Evolutionary conservation across 805 yeast genomes (phyloP), one percentile per base, ranked within the genome.

Genomic region (Grigorovia yakushimaensis): DNA sequence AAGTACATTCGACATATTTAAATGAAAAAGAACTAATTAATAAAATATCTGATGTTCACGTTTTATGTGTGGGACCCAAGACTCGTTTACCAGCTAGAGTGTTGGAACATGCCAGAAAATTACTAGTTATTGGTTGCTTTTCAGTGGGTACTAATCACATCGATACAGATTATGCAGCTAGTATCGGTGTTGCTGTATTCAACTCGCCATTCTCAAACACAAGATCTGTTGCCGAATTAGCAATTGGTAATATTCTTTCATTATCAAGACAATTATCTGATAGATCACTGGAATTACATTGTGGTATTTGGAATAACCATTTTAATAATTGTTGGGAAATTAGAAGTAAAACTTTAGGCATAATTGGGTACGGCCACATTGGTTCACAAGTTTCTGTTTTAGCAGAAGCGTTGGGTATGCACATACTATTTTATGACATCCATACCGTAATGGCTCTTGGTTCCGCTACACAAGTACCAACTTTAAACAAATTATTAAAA

Each of bases 131-230:
- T 68, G 98, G 98, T 47, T 91, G 98, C 73, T 93, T 93, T 83
- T 93, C 98, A 76, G 93, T 91, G 57, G 98, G 98, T 60, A 93
- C 98, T 52, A 93, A 91, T 74, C 98, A 91, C 72, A 98, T 91
- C 47, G 93, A 91, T 66, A 75, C 88, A 52, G 87, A 85, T 56
- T 84, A 66, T 58, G 98, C 98, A 47, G 96, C 97, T 54, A 79
- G 81, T 60, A 76, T 77, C 43, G 98, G 98, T 71, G 77, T 89
- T 66, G 88, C 97, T 44, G 98, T 93, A 21, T 91, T 91, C 81
- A 88, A 88, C 77, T 88, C 98, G 27, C 98, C 98, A 45, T 91
- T 93, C 73, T 88, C 97, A 56, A 91, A 91, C 76, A 89, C 98
- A 37, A 83, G 98, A 73, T 88, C 96, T 2, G 98, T 91, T 38